Evolutionary conservation across 331 rosid species (phyloP).

Genomic region (Malus hybrid): DNA sequence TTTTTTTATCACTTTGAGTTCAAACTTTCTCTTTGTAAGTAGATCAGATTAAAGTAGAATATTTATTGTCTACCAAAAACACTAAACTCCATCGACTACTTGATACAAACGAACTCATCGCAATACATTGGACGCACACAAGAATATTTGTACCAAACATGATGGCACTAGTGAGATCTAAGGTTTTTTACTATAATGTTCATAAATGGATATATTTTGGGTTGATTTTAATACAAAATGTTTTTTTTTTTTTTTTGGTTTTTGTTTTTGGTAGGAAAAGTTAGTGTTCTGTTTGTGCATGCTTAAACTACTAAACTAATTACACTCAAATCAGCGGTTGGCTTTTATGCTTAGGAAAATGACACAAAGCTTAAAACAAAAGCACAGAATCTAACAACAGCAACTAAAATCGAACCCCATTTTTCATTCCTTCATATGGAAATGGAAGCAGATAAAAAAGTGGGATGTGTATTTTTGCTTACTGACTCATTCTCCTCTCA

Average conservation of each 20-base stretch:
- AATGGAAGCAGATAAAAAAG: neutral
- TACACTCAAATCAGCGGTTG: neutral
- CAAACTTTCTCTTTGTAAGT: too few species aligned
- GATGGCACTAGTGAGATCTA: too few species aligned
- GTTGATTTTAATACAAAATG: neutral
- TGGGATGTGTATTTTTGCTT: neutral
- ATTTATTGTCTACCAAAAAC: too few species aligned
- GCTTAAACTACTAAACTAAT: neutral
- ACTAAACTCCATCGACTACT: too few species aligned
- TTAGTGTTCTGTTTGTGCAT: neutral
- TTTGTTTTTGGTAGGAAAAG: neutral
- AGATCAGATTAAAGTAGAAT: too few species aligned
- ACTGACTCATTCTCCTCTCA: neutral
- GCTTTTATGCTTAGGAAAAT: slow-evolving; percentile 1
- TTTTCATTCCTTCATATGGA: neutral
- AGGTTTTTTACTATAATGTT: too few species aligned
- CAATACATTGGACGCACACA: too few species aligned
- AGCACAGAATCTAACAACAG: slow-evolving; percentile 5
- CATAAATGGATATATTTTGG: too few species aligned
- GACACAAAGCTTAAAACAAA: neutral
- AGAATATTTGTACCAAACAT: too few species aligned
- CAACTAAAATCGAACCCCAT: neutral
- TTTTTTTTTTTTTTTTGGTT: neutral
- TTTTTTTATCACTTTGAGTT: too few species aligned
- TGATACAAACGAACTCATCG: too few species aligned